Conservation (phyloP, 805 yeast species). For the Suhomyces sp. region DNA sequence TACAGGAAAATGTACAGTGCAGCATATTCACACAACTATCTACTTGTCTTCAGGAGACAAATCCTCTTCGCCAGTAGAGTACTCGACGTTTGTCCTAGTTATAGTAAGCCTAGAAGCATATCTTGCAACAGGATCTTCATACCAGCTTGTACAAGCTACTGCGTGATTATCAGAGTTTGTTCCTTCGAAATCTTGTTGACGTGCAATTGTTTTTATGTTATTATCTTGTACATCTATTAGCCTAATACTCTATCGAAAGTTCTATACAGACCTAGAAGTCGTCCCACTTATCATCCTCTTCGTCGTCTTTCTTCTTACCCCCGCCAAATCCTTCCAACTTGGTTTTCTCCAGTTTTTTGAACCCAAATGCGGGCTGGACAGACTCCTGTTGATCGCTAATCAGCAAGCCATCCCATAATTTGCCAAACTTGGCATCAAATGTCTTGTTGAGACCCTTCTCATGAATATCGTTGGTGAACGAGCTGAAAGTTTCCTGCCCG, state of each 20-base stretch:
- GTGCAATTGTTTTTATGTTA: no score
- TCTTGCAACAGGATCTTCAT: no score
- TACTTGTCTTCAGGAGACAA: no score
- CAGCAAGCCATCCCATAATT: conserved; percentile 56
- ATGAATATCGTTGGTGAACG: conserved; percentile 48
- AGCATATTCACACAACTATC: no score
- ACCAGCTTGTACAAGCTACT: no score
- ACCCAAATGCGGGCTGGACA: conserved; percentile 67
- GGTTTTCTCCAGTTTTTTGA: conserved; percentile 59
- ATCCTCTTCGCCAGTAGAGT: no score
- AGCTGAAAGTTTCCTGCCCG: conserved; percentile 65
- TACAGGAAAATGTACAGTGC: neutral
- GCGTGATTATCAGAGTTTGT: no score
- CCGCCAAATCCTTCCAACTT: conserved; percentile 50
- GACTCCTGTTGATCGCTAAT: conserved; percentile 30
- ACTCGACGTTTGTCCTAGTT: no score
- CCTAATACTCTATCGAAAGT: neutral
- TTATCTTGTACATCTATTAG: neutral
- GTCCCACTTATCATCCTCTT: conserved; percentile 65
- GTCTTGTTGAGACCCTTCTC: conserved; percentile 36
- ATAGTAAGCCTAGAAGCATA: no score
- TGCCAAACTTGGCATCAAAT: conserved; percentile 42
- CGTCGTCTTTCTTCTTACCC: conserved; percentile 34
- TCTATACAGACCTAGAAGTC: conserved; percentile 40
- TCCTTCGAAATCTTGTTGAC: no score